A percentile compares a stretch with the other conserved stretches of the same genome.
phyloP scores from a whole-genome alignment of 1,284 basidiomycete species.

The Cryptococcus sp. region DNA sequence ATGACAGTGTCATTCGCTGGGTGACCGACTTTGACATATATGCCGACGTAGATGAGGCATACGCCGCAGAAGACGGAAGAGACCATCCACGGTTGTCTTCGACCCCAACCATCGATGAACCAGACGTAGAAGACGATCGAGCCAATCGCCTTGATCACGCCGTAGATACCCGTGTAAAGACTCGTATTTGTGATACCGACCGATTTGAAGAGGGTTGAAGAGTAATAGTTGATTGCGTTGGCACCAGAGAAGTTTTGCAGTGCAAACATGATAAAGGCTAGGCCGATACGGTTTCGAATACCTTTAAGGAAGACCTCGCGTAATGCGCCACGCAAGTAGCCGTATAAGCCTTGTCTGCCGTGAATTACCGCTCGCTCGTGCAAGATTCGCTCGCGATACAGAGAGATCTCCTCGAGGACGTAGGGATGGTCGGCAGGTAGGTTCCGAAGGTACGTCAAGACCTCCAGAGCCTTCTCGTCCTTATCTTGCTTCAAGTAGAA shows the following conservation, averaged over 20 bases:
- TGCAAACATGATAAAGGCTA: constrained; percentile 38
- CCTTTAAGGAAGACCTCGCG: constrained; percentile 25
- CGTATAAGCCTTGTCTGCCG: constrained; percentile 15
- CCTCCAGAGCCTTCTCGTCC: constrained; percentile 50
- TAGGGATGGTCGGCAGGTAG: constrained; percentile 50
- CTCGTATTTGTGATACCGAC: constrained; percentile 47
- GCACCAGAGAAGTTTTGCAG: constrained; percentile 40
- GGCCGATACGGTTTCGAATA: constrained; percentile 34
- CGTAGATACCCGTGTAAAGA: constrained; percentile 53
- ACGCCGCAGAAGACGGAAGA: constrained; percentile 21
- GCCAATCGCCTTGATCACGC: constrained; percentile 46
- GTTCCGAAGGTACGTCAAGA: constrained; percentile 54
- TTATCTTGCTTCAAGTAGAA: constrained; percentile 57
- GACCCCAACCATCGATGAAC: constrained; percentile 43
- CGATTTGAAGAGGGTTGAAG: constrained; percentile 46
- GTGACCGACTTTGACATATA: constrained; percentile 32
- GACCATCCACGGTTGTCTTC: constrained; percentile 37
- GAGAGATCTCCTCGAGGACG: constrained; percentile 51
- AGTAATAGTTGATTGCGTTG: constrained; percentile 24
- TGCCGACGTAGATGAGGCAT: constrained; percentile 35
- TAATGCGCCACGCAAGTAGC: constrained; percentile 24
- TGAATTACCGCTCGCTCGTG: constrained; percentile 27
- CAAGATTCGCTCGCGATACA: constrained; percentile 28
- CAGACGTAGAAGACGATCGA: constrained; percentile 34
- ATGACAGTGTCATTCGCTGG: constrained; percentile 13